A percentile compares a stretch with the other conserved stretches of the same genome.
Conservation (phyloP, 2,329 filamentous ascomycete species). For the Hysterium pulicare region DNA sequence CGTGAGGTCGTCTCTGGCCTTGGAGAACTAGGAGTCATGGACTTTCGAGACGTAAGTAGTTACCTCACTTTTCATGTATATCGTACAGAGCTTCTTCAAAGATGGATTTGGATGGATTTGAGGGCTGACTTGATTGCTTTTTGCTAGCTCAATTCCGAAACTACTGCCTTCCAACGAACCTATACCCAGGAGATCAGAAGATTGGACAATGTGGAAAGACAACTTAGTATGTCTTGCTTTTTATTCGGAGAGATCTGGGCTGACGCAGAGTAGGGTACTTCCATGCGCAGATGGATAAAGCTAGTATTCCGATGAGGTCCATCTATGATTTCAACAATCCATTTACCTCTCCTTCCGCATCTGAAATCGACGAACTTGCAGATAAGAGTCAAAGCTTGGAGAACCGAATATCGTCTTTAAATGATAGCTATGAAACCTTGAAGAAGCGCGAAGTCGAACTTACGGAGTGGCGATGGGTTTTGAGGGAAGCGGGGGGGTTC, state of each 20-base stretch:
- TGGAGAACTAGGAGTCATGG: conserved; percentile 91
- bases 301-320: conserved; percentile 77
- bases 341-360: conserved; percentile 81
- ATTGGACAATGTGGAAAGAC: conserved; percentile 95
- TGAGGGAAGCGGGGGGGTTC: conserved; percentile 93
- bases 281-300: conserved; percentile 92
- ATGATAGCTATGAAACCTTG: conserved; percentile 97
- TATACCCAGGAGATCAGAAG: conserved; percentile 97
- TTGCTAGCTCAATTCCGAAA: conserved; percentile 80
- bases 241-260: conserved; percentile 1
- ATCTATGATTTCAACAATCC: conserved; percentile 88
- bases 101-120: conserved; percentile 16
- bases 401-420: conserved; percentile 83
- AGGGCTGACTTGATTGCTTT: conserved; percentile 22
- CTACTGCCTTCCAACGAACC: conserved; percentile 91
- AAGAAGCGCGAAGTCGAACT: conserved; percentile 97
- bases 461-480: conserved; percentile 97
- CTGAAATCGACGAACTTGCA: conserved; percentile 92
- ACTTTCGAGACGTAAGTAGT: conserved; percentile 86
- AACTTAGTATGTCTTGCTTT: conserved; percentile 69
- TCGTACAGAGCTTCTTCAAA: too few relatives aligned
- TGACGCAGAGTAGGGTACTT: conserved; percentile 70
- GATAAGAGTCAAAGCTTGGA: conserved; percentile 91
- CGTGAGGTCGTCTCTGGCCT: conserved; percentile 95
- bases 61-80: conserved; percentile 5